Evolutionary conservation across 345 rosid species (phyloP).

Genomic region (Barbarea vulgaris): DNA sequence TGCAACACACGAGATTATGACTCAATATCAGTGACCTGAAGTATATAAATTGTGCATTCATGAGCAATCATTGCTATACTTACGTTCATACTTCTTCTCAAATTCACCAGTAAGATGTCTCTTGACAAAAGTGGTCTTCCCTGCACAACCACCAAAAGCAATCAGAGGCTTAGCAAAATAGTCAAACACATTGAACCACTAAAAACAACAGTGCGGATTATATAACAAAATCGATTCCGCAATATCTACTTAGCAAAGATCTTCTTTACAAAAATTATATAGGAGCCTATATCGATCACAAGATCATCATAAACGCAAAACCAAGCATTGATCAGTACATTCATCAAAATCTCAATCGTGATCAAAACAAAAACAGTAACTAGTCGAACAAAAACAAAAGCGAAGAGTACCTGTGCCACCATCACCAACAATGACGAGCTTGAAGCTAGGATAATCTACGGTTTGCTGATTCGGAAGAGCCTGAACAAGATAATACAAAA

Average conservation of each 20-base stretch:
- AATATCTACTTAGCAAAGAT: background rate
- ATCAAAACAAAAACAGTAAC: background rate
- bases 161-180: background rate
- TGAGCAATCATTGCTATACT: constrained; percentile 34
- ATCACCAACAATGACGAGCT: constrained; percentile 94
- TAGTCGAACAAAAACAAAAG: background rate
- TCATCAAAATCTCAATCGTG: background rate
- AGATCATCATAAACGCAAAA: no score
- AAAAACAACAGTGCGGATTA: background rate
- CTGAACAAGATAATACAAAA: constrained; percentile 32
- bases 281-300: background rate
- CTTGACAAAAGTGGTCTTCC: constrained; percentile 90
- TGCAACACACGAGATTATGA: constrained; percentile 35
- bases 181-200: background rate
- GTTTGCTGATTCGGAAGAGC: constrained; percentile 75
- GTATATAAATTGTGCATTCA: background rate
- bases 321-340: background rate
- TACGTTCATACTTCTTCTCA: constrained; percentile 95
- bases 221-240: background rate
- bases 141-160: constrained; percentile 39
- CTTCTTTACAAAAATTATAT: background rate
- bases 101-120: constrained; percentile 97
- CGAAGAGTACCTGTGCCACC: constrained; percentile 75
- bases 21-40: no score
- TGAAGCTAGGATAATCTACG: constrained; percentile 79